phyloP scores from a whole-genome alignment of 2,329 filamentous ascomycete genomes.

The Botryotinia narcissicola region DNA sequence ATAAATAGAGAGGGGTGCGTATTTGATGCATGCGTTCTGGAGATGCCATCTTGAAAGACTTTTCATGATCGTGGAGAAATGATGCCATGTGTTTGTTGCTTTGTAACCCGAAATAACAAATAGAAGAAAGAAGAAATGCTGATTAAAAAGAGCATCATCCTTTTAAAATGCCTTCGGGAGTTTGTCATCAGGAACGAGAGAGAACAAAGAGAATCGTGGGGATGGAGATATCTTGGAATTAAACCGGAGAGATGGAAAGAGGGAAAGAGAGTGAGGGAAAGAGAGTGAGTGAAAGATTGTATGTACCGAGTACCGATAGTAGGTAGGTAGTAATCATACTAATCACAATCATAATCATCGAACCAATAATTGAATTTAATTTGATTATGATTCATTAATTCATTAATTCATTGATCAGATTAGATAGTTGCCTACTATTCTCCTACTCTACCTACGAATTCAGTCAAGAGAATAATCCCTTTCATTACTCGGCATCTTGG shows the following conservation, averaged over 20 bases:
- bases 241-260: not conserved
- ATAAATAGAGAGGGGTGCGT: not conserved
- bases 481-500: constrained; percentile 5
- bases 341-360: too few species aligned
- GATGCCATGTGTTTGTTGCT: not conserved
- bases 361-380: not conserved
- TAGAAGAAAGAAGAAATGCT: not conserved
- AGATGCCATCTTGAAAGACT: not conserved
- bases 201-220: not conserved
- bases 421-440: not conserved
- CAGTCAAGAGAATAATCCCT: too few species aligned
- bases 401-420: not conserved
- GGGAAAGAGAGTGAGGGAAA: too few species aligned
- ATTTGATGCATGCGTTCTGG: not conserved
- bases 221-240: constrained; percentile 9
- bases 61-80: not conserved
- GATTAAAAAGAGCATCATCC: not conserved
- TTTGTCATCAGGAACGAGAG: not conserved
- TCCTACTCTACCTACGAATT: not conserved
- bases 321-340: not conserved
- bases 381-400: not conserved
- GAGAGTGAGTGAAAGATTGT: not conserved
- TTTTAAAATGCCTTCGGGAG: too few species aligned
- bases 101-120: not conserved
- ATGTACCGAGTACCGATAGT: not conserved